phyloP scores from a whole-genome alignment of 1,139 yeast genomes.

The Waltiozyma sp. region DNA sequence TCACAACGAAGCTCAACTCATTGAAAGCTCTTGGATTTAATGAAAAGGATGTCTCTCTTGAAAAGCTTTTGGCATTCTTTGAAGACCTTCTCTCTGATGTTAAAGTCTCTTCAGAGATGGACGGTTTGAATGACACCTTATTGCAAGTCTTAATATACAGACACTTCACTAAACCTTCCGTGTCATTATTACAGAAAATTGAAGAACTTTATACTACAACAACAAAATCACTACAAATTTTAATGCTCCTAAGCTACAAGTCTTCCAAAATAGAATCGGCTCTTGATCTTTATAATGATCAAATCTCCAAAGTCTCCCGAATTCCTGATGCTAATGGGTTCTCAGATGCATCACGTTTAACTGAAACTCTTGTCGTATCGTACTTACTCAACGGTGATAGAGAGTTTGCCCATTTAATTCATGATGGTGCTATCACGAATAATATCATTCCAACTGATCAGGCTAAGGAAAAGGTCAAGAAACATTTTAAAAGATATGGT shows the following conservation, averaged over 20 bases:
- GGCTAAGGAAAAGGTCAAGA: slow-evolving; percentile 35
- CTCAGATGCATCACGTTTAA: slow-evolving; percentile 36
- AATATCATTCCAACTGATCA: slow-evolving; percentile 30
- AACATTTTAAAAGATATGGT: slow-evolving; percentile 44
- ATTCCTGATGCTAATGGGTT: slow-evolving; percentile 24
- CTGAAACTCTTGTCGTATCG: slow-evolving; percentile 43
- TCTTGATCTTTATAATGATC: slow-evolving; percentile 41
- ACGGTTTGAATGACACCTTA: background rate
- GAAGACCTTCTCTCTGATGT: background rate
- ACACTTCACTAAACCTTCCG: background rate
- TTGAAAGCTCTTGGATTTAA: background rate
- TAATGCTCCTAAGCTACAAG: slow-evolving; percentile 37
- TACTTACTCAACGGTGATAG: slow-evolving; percentile 42
- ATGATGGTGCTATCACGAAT: slow-evolving; percentile 42
- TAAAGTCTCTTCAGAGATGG: background rate
- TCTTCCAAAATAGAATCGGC: slow-evolving; percentile 32
- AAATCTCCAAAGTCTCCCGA: slow-evolving; percentile 26
- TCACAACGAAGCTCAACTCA: background rate
- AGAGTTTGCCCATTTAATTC: slow-evolving; percentile 51
- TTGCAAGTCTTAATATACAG: background rate
- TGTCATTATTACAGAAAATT: background rate
- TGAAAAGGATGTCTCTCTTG: background rate
- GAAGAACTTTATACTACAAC: slow-evolving; percentile 24
- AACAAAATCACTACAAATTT: slow-evolving; percentile 28
- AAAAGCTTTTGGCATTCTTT: background rate